phyloP scores from a whole-genome alignment of 805 yeast species.

The Starmerella geochares region DNA sequence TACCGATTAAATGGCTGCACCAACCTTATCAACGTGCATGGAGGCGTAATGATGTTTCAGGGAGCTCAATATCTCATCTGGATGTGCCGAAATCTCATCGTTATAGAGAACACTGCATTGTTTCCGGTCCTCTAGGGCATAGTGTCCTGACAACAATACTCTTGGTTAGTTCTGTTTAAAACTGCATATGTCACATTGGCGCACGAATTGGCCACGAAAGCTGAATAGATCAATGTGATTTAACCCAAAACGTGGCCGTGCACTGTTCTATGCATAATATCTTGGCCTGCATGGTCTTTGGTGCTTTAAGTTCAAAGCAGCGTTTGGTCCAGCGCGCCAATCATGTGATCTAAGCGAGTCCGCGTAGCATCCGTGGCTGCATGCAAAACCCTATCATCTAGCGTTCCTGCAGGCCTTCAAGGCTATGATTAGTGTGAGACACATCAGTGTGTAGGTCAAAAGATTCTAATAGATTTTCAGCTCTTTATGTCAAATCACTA shows the following conservation, averaged over 20 bases:
- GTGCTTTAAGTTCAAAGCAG: conserved; percentile 1
- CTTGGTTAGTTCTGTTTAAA: no score
- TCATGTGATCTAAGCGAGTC: background rate
- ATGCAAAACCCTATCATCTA: background rate
- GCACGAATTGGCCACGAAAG: no score
- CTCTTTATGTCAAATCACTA: no score
- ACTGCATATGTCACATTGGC: no score
- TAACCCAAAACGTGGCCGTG: background rate
- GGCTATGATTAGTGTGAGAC: background rate
- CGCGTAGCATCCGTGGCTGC: conserved; percentile 1
- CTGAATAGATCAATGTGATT: no score
- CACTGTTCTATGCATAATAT: background rate
- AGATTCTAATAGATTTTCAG: no score
- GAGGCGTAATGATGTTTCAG: background rate
- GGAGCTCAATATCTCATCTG: no score
- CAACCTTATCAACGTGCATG: background rate
- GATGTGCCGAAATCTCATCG: no score
- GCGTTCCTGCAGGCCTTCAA: background rate
- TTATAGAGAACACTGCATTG: background rate
- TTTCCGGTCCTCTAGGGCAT: no score
- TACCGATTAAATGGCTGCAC: conserved; percentile 1
- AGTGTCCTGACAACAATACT: no score
- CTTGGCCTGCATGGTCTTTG: background rate
- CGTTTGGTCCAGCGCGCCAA: background rate
- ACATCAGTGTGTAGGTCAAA: no score